phyloP scores from a whole-genome alignment of 1,284 basidiomycete species.

The Cryptococcus sp. region DNA sequence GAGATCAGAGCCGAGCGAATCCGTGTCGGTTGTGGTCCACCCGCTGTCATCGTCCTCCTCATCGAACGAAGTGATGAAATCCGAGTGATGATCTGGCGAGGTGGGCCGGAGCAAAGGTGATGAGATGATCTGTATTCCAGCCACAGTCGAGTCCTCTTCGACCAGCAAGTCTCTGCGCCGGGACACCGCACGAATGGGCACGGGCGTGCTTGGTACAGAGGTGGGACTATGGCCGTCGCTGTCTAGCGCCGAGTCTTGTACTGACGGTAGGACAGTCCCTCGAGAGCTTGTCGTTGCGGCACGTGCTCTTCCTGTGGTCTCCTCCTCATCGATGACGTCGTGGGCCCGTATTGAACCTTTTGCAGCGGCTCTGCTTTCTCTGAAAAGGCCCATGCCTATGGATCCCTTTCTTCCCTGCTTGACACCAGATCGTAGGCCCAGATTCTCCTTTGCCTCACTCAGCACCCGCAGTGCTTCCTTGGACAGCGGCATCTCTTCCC shows the following conservation, averaged over 20 bases:
- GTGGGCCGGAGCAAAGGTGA: neutral
- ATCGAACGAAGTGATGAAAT: neutral
- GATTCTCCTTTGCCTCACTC: constrained; percentile 46
- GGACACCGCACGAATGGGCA: constrained; percentile 14
- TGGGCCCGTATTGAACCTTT: constrained; percentile 14
- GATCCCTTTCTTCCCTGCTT: constrained; percentile 53
- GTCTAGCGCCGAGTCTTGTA: neutral
- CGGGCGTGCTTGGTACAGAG: constrained; percentile 10
- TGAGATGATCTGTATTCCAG: neutral
- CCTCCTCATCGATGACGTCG: neutral
- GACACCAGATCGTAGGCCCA: constrained; percentile 27
- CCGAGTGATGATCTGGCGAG: neutral
- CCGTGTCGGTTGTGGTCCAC: constrained; percentile 26
- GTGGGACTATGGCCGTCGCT: constrained; percentile 4
- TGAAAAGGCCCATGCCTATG: constrained; percentile 55
- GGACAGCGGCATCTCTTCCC: constrained; percentile 46
- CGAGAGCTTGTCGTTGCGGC: constrained; percentile 11
- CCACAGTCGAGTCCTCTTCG: neutral
- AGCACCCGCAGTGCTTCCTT: constrained; percentile 46
- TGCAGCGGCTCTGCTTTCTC: constrained; percentile 36
- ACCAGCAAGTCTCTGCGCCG: constrained; percentile 5
- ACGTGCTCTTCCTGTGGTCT: constrained; percentile 9
- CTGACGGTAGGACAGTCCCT: neutral
- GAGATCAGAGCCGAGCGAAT: constrained; percentile 16
- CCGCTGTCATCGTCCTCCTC: constrained; percentile 23